phyloP scores from a whole-genome alignment of 257 asterid genomes.

The Solanum pennellii region DNA sequence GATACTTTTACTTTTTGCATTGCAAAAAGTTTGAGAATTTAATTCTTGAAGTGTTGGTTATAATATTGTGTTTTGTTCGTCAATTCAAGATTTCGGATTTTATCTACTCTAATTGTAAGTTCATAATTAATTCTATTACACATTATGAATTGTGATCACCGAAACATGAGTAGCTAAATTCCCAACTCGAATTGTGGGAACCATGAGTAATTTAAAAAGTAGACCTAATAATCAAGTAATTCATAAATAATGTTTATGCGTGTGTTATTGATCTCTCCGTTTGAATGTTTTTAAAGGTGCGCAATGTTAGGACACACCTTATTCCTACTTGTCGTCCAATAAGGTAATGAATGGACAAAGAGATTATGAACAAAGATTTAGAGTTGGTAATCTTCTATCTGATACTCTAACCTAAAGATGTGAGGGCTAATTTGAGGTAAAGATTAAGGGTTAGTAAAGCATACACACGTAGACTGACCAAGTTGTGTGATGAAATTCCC shows the following conservation, averaged over 20 bases:
- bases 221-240: neutral
- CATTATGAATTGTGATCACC: too few species aligned
- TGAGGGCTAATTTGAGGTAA: neutral
- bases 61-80: too few species aligned
- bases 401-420: neutral
- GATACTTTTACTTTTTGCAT: neutral
- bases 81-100: neutral
- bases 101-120: neutral
- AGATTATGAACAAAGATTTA: too few species aligned
- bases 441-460: neutral
- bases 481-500: neutral
- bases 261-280: neutral
- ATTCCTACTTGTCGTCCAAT: neutral
- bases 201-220: neutral
- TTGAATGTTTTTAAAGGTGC: neutral
- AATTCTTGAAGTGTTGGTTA: neutral
- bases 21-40: neutral
- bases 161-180: neutral
- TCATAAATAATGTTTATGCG: neutral
- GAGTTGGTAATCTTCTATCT: neutral
- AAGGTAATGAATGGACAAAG: neutral
- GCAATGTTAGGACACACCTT: neutral
- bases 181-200: neutral
- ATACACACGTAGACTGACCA: neutral
- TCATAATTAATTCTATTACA: too few species aligned